phyloP scores from a whole-genome alignment of 495 filamentous ascomycete species.

The Hyaloscypha finlandica region DNA sequence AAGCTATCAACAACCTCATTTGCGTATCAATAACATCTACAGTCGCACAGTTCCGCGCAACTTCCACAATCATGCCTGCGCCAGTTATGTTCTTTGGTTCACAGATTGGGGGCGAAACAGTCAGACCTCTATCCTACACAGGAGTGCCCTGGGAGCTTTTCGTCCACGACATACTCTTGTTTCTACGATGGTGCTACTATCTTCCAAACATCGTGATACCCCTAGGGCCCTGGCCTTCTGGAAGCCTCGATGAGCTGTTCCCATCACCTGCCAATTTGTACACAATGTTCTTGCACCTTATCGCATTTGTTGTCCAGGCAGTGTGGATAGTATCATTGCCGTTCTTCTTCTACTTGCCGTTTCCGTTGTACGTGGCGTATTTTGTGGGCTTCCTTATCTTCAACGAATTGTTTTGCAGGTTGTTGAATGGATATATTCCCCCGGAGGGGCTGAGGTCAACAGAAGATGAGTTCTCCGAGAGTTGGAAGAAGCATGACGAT shows the following conservation, averaged over 20 bases:
- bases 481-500: slow-evolving; percentile 39
- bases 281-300: slow-evolving; percentile 52
- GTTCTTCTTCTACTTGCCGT: slow-evolving; percentile 52
- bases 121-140: slow-evolving; percentile 60
- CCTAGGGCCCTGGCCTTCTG: slow-evolving; percentile 46
- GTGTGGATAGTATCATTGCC: slow-evolving; percentile 47
- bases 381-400: slow-evolving; percentile 40
- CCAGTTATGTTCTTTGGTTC: slow-evolving; percentile 58
- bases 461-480: slow-evolving; percentile 6
- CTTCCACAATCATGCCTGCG: too few relatives aligned
- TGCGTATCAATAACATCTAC: too few relatives aligned
- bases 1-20: too few relatives aligned
- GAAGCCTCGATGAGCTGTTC: slow-evolving; percentile 58
- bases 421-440: slow-evolving; percentile 33
- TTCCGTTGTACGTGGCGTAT: slow-evolving; percentile 46
- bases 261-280: slow-evolving; percentile 48
- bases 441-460: too few relatives aligned
- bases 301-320: slow-evolving; percentile 54
- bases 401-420: slow-evolving; percentile 51
- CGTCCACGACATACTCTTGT: slow-evolving; percentile 53
- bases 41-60: too few relatives aligned
- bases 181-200: slow-evolving; percentile 49
- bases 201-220: slow-evolving; percentile 57
- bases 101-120: slow-evolving; percentile 48
- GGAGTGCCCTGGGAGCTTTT: slow-evolving; percentile 57